phyloP scores from a whole-genome alignment of 371 early-diverging fungal genomes.

The Rhizopus sp. region DNA sequence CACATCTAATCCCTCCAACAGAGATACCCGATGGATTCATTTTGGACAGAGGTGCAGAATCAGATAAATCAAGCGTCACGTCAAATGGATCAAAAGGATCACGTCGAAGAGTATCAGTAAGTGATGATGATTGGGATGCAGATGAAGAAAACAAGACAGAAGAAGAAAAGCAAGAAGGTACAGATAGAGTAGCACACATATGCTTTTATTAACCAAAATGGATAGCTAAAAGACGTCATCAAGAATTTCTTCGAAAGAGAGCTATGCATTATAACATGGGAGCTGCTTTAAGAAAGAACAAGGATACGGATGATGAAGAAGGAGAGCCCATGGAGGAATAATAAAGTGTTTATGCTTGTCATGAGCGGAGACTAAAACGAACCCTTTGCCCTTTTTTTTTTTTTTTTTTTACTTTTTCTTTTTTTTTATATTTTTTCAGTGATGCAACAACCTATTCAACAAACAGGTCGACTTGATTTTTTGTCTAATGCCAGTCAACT shows the following conservation, averaged over 20 bases:
- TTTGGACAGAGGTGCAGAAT: slow-evolving; percentile 45
- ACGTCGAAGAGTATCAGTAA: slow-evolving; percentile 31
- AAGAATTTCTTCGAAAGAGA: slow-evolving; percentile 72
- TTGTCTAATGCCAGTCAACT: slow-evolving; percentile 36
- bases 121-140: slow-evolving; percentile 57
- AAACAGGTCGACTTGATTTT: slow-evolving; percentile 33
- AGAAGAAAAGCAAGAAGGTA: slow-evolving; percentile 7
- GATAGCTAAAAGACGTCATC: slow-evolving; percentile 49
- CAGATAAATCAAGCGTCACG: slow-evolving; percentile 42
- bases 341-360: neutral
- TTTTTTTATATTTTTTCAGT: slow-evolving; percentile 10
- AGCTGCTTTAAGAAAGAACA: slow-evolving; percentile 35
- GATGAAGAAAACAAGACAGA: slow-evolving; percentile 39
- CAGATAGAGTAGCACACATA: neutral
- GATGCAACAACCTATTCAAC: slow-evolving; percentile 20
- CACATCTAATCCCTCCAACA: slow-evolving; percentile 21
- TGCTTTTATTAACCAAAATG: neutral
- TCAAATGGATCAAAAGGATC: slow-evolving; percentile 33
- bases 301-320: slow-evolving; percentile 31
- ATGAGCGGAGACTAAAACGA: slow-evolving; percentile 1
- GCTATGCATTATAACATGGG: slow-evolving; percentile 79
- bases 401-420: neutral
- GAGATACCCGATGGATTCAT: slow-evolving; percentile 52
- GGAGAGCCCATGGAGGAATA: neutral
- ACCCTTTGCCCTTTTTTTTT: slow-evolving; percentile 7